phyloP scores from a whole-genome alignment of 129 eudicot species.

The Flaveria brownii region DNA sequence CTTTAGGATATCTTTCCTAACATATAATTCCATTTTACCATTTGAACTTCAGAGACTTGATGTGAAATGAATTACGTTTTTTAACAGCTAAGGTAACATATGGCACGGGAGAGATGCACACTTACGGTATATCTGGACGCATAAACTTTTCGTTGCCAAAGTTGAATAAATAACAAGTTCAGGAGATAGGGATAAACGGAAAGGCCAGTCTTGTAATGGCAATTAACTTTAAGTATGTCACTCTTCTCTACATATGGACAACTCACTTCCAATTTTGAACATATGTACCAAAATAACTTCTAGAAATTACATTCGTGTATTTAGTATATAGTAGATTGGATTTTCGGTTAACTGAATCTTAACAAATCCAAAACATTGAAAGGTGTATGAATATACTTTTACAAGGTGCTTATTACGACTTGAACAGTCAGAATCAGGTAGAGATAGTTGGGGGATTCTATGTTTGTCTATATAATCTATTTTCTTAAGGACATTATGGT shows the following conservation, averaged over 20 bases:
- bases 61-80: constrained; percentile 5
- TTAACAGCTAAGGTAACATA: constrained; percentile 18
- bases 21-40: constrained; percentile 2
- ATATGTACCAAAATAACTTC: background rate
- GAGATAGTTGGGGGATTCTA: background rate
- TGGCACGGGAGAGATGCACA: constrained; percentile 1
- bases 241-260: constrained; percentile 10
- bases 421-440: background rate
- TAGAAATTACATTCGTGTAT: background rate
- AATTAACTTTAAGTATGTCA: background rate
- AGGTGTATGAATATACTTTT: background rate
- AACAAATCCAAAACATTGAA: background rate
- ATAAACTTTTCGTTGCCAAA: constrained; percentile 16
- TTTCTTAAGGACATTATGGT: background rate
- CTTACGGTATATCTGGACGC: background rate
- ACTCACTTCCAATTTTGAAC: background rate
- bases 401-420: background rate
- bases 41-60: constrained; percentile 3
- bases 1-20: background rate
- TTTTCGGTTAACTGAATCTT: background rate
- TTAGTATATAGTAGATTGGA: constrained; percentile 1
- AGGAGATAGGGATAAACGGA: background rate
- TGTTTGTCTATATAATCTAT: background rate
- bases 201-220: constrained; percentile 9
- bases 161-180: background rate